phyloP scores from a whole-genome alignment of 768 basidiomycete genomes.

The Suillus variegatus region DNA sequence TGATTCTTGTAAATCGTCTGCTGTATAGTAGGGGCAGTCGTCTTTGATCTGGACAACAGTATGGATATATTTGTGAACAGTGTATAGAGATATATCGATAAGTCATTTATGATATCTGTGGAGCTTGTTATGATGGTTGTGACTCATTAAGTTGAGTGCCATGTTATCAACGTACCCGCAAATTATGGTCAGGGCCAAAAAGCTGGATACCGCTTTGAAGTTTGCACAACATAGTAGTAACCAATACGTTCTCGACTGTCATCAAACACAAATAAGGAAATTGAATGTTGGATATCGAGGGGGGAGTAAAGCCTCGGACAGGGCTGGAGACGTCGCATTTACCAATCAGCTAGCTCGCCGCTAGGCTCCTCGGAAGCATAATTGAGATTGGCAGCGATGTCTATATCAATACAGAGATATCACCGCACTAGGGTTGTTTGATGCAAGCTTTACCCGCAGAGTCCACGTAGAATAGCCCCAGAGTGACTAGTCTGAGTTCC shows the following conservation, averaged over 20 bases:
- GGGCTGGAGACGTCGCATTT: conserved; percentile 34
- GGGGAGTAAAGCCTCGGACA: conserved; percentile 33
- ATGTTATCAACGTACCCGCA: no score
- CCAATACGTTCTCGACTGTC: no score
- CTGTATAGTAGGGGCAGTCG: neutral
- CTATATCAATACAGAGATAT: conserved; percentile 39
- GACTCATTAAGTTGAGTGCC: no score
- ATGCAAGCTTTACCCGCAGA: conserved; percentile 26
- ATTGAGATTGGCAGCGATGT: conserved; percentile 41
- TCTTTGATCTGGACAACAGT: neutral
- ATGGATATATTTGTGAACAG: neutral
- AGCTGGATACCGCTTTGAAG: no score
- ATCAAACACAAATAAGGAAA: no score
- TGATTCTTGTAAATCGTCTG: neutral
- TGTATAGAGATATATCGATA: neutral
- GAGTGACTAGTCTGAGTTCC: no score
- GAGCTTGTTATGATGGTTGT: no score
- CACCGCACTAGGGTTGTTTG: conserved; percentile 43
- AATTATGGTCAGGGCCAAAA: no score
- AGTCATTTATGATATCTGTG: no score
- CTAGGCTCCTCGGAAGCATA: conserved; percentile 29
- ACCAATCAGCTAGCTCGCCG: conserved; percentile 31
- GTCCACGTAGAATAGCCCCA: no score
- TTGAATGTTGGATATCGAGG: neutral
- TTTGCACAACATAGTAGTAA: no score